A percentile compares a stretch with the other conserved stretches of the same genome.
phyloP scores from a whole-genome alignment of 257 asterid genomes.

The Oldenlandia corymbosa region DNA sequence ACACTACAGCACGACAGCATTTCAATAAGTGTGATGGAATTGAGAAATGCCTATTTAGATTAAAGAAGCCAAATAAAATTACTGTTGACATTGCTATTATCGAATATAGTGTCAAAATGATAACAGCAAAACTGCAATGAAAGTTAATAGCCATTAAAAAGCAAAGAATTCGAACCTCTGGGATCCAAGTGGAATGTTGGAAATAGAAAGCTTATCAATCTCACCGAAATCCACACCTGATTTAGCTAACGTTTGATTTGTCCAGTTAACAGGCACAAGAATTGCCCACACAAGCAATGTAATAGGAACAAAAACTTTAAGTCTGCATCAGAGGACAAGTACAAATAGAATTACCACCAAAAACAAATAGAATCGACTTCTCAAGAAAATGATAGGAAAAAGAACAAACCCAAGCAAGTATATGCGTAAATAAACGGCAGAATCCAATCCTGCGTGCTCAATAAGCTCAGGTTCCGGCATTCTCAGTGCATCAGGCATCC shows the following conservation, averaged over 20 bases:
- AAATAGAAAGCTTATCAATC: conserved; percentile 89
- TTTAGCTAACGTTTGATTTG: conserved; percentile 60
- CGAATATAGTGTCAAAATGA: too few species aligned
- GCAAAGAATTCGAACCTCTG: conserved; percentile 41
- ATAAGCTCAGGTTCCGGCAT: conserved; percentile 97
- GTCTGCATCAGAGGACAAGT: conserved; percentile 42
- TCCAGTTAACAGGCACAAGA: conserved; percentile 93
- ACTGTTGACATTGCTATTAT: not conserved
- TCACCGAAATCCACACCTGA: conserved; percentile 49
- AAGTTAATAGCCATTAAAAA: not conserved
- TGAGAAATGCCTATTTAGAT: not conserved
- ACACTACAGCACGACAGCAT: not conserved
- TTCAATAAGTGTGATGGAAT: not conserved
- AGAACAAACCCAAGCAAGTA: conserved; percentile 79
- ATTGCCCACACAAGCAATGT: conserved; percentile 74
- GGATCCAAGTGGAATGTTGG: conserved; percentile 72
- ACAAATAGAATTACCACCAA: conserved; percentile 11
- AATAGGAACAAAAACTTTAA: conserved; percentile 83
- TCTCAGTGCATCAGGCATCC: conserved; percentile 94
- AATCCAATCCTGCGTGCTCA: conserved; percentile 95
- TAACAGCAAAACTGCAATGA: not conserved
- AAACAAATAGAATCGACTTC: not conserved
- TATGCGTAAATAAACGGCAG: conserved; percentile 81
- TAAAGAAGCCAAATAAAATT: not conserved
- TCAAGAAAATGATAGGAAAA: not conserved